Evolutionary conservation across 176 grass and related monocot genomes (phyloP).

Genomic region (Eleusine indica): DNA sequence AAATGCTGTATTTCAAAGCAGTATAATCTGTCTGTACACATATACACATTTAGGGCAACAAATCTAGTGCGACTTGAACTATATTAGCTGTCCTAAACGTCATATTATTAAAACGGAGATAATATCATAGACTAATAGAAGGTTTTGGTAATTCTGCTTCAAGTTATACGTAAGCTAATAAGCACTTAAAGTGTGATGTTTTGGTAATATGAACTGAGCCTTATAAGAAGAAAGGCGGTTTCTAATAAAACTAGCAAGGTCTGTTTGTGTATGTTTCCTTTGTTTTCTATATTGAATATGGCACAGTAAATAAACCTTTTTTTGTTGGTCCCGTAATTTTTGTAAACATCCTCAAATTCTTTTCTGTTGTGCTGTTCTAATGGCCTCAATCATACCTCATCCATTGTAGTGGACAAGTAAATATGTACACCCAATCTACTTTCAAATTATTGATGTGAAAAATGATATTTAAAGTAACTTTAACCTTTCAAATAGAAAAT

Average conservation of each 20-base stretch:
- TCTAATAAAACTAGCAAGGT: slow-evolving; percentile 9
- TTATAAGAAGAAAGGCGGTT: background rate
- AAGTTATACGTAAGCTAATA: background rate
- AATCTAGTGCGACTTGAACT: background rate
- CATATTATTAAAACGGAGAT: background rate
- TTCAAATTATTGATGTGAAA: slow-evolving; percentile 11
- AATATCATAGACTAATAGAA: background rate
- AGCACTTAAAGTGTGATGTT: background rate
- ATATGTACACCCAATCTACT: background rate
- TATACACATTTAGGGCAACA: background rate
- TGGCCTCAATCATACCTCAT: slow-evolving; percentile 25
- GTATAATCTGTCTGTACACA: background rate
- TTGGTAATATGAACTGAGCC: background rate
- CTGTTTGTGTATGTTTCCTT: background rate
- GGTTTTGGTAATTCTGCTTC: slow-evolving; percentile 5
- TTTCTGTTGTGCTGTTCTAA: background rate
- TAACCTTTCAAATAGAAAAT: slow-evolving; percentile 7
- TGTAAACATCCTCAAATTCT: background rate
- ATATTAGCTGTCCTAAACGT: background rate
- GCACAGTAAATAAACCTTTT: background rate
- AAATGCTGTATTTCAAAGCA: slow-evolving; percentile 9
- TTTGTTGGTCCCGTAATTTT: background rate
- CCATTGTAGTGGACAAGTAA: background rate
- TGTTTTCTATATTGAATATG: background rate
- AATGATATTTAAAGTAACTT: background rate